These are phyloP conservation scores for Pichia gijzeniarum DNA, from an alignment of 805 yeast species.

Conservation along the genomic window DNA sequence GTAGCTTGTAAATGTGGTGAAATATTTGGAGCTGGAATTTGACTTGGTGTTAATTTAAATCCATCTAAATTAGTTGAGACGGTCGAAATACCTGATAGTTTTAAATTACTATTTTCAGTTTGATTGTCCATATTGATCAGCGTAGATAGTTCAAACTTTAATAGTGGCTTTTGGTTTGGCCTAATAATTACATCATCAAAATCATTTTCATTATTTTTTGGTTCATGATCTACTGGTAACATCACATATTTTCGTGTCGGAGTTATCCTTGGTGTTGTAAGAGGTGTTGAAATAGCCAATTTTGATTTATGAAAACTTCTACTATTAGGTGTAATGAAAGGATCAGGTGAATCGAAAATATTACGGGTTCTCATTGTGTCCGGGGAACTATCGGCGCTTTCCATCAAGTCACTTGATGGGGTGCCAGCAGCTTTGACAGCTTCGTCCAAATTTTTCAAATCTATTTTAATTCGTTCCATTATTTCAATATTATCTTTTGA, in stretches of 20 bases:
- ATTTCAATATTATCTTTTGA: conserved; percentile 10
- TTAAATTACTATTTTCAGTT: conserved; percentile 1
- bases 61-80: not conserved
- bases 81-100: not conserved
- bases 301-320: conserved; percentile 12
- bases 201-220: not conserved
- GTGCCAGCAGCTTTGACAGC: not conserved
- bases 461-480: conserved; percentile 11
- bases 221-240: conserved; percentile 4
- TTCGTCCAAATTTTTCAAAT: not conserved
- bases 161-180: conserved; percentile 7
- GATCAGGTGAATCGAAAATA: conserved; percentile 21
- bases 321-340: conserved; percentile 28
- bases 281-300: conserved; percentile 13
- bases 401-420: not conserved
- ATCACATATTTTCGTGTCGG: conserved; percentile 8
- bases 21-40: not conserved
- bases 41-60: not conserved
- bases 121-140: not conserved
- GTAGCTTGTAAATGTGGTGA: too few species aligned
- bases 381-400: conserved; percentile 11
- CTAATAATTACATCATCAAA: not conserved
- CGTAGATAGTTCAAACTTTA: conserved; percentile 7
- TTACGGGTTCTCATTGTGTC: conserved; percentile 8
- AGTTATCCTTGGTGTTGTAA: conserved; percentile 12